These are phyloP conservation scores for Podaxis rugospora DNA, from an alignment of 768 basidiomycete species.

Conservation along the genomic window DNA sequence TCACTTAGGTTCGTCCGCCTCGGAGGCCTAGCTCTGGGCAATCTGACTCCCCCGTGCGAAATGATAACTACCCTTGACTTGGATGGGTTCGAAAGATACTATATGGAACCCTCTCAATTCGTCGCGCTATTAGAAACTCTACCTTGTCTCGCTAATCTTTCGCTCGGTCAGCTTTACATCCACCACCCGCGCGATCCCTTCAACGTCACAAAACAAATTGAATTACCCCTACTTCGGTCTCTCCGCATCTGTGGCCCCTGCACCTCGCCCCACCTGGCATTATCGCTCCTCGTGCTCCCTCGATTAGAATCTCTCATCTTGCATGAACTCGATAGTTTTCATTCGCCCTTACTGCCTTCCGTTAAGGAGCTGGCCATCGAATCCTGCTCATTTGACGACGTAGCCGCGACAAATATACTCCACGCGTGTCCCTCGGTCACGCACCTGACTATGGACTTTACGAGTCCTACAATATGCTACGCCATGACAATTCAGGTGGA, in stretches of 20 bases:
- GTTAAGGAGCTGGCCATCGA: constrained; percentile 31
- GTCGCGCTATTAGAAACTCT: constrained; percentile 28
- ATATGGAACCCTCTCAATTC: constrained; percentile 32
- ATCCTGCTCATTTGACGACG: constrained; percentile 27
- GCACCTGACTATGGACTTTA: constrained; percentile 30
- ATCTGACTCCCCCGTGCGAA: constrained; percentile 32
- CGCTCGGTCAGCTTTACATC: constrained; percentile 35
- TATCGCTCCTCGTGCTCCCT: constrained; percentile 32
- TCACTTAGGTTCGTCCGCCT: constrained; percentile 36
- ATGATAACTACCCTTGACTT: constrained; percentile 38
- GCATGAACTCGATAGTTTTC: constrained; percentile 29
- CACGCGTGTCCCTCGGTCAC: constrained; percentile 31
- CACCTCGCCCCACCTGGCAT: constrained; percentile 27
- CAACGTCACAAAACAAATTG: constrained; percentile 22
- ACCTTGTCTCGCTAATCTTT: constrained; percentile 35
- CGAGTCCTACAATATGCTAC: constrained; percentile 26
- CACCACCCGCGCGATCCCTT: constrained; percentile 29
- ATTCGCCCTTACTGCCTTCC: constrained; percentile 26
- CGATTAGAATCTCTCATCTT: constrained; percentile 31
- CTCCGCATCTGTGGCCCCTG: constrained; percentile 38
- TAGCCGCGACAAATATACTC: constrained; percentile 27
- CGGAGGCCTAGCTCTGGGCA: constrained; percentile 35
- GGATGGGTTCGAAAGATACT: constrained; percentile 33
- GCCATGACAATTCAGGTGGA: constrained; percentile 12
- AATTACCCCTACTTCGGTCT: constrained; percentile 29